Evolutionary conservation across 139 green algal genomes (phyloP), one percentile per base, ranked within the genome.

Genomic region (Trebouxia sp.): DNA sequence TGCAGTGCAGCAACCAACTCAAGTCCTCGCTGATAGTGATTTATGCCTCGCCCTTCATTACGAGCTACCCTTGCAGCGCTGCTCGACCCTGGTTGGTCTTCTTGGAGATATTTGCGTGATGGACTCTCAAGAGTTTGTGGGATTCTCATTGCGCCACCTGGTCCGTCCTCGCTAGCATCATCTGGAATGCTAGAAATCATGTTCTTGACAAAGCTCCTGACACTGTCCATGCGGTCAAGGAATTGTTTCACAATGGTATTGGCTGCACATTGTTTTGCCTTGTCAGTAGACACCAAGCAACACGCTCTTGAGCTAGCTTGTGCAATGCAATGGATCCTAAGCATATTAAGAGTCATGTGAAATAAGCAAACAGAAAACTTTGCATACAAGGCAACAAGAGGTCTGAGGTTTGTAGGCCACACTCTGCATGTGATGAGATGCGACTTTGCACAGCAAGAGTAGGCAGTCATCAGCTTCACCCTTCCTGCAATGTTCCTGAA

Each of bases 381-480:
- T n/a, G n/a, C n/a, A n/a, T n/a, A n/a, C n/a, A 67, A 4, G 56
- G 39, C 28, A 67, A 28, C 56, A 67, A 28, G 39, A 67, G 56
- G 56, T 41, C 39, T 67, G 56, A 67, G 56, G 15, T n/a, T 67
- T 28, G 56, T 4, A 67, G 28, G 56, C 56, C 56, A 67, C 38
- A 41, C 56, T 67, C 28, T n/a, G 28, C 22, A n/a, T 67, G 56
- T 67, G 38, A 26, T 41, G 28, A 67, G 15, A 28, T 12, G 28
- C 38, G 38, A 28, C 56, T 67, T 67, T 67, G 56, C 56, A 67
- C 56, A 28, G 56, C 39, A 67, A n/a, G 39, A 28, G 39, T 41
- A 67, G 56, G 56, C 56, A 67, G 11, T 67, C 56, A 67, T 67
- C n/a, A n/a, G n/a, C n/a, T n/a, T n/a, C n/a, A n/a, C n/a, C n/a